Base-by-base conservation (phyloP, 2,329 filamentous ascomycete species). In the Metarhizium humberi region DNA sequence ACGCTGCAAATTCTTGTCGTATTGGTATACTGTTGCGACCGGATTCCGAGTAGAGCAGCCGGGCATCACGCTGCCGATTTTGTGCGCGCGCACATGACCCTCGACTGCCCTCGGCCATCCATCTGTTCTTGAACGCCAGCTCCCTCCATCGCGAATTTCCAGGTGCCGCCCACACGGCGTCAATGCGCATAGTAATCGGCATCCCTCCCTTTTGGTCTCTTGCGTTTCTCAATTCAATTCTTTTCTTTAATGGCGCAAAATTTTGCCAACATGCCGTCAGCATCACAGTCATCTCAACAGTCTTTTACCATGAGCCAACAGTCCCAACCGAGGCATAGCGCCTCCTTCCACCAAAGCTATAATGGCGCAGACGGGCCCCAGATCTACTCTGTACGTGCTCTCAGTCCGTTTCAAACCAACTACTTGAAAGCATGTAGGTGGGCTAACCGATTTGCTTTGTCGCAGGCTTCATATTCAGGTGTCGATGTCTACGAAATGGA, bases 401-500 rank as follows among this genome's bases (percentile, higher is more conserved):
- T 14, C 20, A 14, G 11, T 30, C 45, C 43, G 8, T 43, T 18
- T 30, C 25, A 48, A 29, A 30, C 13, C 45, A 48, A 14, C 11
- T 16, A 1, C 51, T 16, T 36, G 30, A 40, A 16, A 45, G 18
- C 51, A 8, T 5, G 5, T 32, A 25, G 11, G 40, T n/a, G 25
- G 25, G 20, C 51, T 48, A 49, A 52, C 36, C 32, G 46, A 45
- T 14, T 30, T 34, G 32, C 32, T 11, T 8, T 40, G 7, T 7
- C 10, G 8, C 14, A 83, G 80, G 92, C 92, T 58, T 88, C 95
- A 45, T 97, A 97, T 71, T 97, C 92, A 7, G 91, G 92, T 62
- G 90, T 97, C 49, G 87, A 92, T 58, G 94, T 99, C 16, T 99
- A 97, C 75, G 94, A 99, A 73, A 96, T 97, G 91, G 92, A 96